Evolutionary conservation across 164 flowering plant species (phyloP).

Genomic region (Magnolia sinica): DNA sequence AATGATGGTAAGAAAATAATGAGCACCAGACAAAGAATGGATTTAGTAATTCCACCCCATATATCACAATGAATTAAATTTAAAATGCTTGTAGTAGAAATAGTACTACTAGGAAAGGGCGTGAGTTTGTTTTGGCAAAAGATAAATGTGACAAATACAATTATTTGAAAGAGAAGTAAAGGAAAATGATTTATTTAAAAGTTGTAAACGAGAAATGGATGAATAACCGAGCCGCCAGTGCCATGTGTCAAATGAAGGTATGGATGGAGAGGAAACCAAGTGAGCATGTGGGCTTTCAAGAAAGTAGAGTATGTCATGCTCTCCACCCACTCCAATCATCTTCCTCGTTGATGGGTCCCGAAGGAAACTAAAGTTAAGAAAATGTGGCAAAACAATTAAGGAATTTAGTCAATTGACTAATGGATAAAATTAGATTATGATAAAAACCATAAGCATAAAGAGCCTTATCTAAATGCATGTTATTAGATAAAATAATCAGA

Average conservation of each 20-base stretch:
- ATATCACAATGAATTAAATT: conserved; percentile 8
- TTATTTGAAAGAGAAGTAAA: background rate
- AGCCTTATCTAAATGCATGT: background rate
- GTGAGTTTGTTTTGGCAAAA: background rate
- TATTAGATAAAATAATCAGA: background rate
- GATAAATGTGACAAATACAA: background rate
- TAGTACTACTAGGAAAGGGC: background rate
- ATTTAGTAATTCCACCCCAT: background rate
- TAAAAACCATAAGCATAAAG: background rate
- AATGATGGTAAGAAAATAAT: conserved; percentile 3
- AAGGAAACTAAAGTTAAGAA: background rate
- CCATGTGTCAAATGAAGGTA: background rate
- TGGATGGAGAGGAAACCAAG: background rate
- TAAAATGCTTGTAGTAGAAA: background rate
- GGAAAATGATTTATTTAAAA: background rate
- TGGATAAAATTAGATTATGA: background rate
- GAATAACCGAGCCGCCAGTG: background rate
- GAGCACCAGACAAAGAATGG: background rate
- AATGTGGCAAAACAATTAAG: background rate
- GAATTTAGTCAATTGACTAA: background rate
- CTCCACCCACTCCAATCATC: background rate
- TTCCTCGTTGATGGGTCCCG: background rate
- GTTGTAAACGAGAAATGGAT: background rate
- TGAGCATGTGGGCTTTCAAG: background rate
- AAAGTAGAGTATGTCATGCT: background rate